Evolutionary conservation across 1,284 basidiomycete species (phyloP).

Genomic region (Tylopilus orsonianus): DNA sequence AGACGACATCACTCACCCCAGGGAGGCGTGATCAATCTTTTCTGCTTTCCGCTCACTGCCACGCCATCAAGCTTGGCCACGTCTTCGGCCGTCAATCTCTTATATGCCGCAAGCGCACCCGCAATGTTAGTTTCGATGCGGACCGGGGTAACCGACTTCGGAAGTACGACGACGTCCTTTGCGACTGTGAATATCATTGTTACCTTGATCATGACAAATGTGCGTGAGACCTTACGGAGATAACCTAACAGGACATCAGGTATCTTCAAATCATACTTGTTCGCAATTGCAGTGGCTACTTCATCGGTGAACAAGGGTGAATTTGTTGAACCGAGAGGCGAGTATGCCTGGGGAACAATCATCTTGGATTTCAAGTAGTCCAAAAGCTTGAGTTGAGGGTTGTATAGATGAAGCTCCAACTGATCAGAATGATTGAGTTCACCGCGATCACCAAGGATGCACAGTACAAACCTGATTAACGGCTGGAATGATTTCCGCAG

Average conservation of each 20-base stretch:
- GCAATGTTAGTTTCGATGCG: slow-evolving; percentile 73
- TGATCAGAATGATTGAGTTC: slow-evolving; percentile 29
- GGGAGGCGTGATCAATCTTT: slow-evolving; percentile 60
- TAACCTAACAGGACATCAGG: slow-evolving; percentile 72
- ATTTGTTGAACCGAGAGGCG: slow-evolving; percentile 76
- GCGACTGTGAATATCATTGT: slow-evolving; percentile 42
- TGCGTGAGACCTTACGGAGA: slow-evolving; percentile 44
- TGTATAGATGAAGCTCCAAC: slow-evolving; percentile 77
- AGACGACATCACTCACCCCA: slow-evolving; percentile 53
- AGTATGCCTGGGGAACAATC: slow-evolving; percentile 81
- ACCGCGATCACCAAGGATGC: background rate
- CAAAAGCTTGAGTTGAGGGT: slow-evolving; percentile 73
- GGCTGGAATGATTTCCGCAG: slow-evolving; percentile 56
- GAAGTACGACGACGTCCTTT: slow-evolving; percentile 65
- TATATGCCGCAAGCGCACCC: slow-evolving; percentile 48
- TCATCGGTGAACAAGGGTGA: slow-evolving; percentile 73
- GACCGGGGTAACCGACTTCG: slow-evolving; percentile 74
- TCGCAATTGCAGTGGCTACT: slow-evolving; percentile 61
- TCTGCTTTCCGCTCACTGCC: slow-evolving; percentile 71
- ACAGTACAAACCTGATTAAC: slow-evolving; percentile 59
- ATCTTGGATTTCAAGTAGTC: slow-evolving; percentile 65
- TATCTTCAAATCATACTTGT: slow-evolving; percentile 56
- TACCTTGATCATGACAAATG: slow-evolving; percentile 4
- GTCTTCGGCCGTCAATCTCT: slow-evolving; percentile 59
- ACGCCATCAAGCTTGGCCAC: slow-evolving; percentile 63